Evolutionary conservation across 177 flowering plant species (phyloP).

Genomic region (Vitis hybrid): DNA sequence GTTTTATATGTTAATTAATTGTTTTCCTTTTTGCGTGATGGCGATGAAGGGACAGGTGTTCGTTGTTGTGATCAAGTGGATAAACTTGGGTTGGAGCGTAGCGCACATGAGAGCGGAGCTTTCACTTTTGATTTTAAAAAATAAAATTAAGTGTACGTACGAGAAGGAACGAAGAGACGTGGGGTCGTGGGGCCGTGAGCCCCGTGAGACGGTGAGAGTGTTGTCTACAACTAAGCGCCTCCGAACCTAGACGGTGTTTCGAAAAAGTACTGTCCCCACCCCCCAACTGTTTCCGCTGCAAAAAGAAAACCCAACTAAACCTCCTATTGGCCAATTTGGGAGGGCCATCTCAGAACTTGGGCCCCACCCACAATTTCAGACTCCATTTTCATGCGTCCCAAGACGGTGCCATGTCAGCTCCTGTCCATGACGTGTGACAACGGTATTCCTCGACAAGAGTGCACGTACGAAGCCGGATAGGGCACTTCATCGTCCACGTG

Average conservation of each 20-base stretch:
- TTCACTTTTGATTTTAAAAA: neutral
- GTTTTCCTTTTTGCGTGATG: too few species aligned
- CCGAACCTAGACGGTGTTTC: constrained; percentile 21
- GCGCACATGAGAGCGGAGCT: neutral
- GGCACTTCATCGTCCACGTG: neutral
- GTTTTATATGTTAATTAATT: neutral
- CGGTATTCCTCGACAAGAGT: constrained; percentile 7
- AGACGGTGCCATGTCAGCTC: constrained; percentile 19
- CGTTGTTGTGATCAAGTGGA: neutral
- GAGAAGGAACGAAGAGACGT: constrained; percentile 2
- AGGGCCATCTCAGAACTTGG: neutral
- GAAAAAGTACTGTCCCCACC: constrained; percentile 5
- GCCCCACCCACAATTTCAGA: neutral
- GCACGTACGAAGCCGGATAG: neutral
- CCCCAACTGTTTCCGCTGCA: too few species aligned
- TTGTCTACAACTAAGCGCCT: constrained; percentile 14
- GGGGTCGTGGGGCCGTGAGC: constrained; percentile 25
- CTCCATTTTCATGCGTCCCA: neutral
- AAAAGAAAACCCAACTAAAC: neutral
- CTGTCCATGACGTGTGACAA: constrained; percentile 11
- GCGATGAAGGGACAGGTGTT: too few species aligned
- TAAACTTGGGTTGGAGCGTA: neutral
- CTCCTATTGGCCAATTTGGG: constrained; percentile 1
- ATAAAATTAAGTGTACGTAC: neutral
- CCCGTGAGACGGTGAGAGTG: constrained; percentile 18